Evolutionary conservation across 83 land plant genomes (phyloP), one percentile per base, ranked within the genome.

Genomic region (Picea abies): DNA sequence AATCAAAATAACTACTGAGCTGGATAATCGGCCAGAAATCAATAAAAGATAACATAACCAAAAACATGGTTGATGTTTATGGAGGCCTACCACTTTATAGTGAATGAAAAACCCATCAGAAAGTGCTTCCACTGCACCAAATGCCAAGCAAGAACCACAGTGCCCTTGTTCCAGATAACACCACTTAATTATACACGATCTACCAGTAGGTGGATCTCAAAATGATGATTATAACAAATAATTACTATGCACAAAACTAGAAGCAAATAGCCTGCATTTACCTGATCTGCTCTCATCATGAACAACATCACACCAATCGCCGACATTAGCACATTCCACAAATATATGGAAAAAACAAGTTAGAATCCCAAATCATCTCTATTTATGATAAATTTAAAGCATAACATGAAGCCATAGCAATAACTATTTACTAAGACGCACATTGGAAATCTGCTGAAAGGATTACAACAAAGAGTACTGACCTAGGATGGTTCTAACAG

Each of bases 401-500:
- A 47, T 47, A 47, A 7, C 49, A 47, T 47, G 49, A 47, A 47
- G 49, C 10, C 7, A 47, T 14, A 56, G 60, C 15, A 56, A 56
- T 56, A 56, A 56, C 0, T 56, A 56, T 56, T 56, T 56, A 56
- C 15, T 47, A 72, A 60, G 20, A 47, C 47, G 29, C 19, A 44
- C n/a, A 52, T 37, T 39, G 52, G 62, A 66, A 47, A 67, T 23
- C 17, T 71, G 19, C 2, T 17, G 10, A 39, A 37, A 12, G 12
- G 60, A 56, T 56, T 14, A 56, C 60, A 56, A 56, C 16, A 15
- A 60, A 83, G 70, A 4, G 4, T 84, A 88, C 91, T 77, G 9
- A 96, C 98, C 98, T 82, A 97, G 90, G 72, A 97, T 95, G 69
- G 47, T 83, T 14, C 88, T 81, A 47, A 95, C 86, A 10, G 92